phyloP scores from a whole-genome alignment of 352 stramenopile species.

The Phytophthora brassicae region DNA sequence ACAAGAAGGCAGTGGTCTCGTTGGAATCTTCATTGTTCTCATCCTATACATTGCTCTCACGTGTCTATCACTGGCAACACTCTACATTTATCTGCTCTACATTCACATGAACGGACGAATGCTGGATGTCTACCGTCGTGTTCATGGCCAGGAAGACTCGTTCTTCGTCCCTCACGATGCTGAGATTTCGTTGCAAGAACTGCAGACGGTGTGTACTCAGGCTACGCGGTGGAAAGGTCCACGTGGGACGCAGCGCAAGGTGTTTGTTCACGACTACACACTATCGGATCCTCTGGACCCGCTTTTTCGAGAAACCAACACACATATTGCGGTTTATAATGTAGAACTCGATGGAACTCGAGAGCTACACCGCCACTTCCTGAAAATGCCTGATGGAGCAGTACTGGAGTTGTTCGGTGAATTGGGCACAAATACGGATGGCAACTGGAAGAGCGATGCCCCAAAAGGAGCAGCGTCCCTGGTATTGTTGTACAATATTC shows the following conservation, averaged over 20 bases:
- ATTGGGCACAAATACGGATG: constrained; percentile 35
- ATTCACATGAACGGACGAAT: constrained; percentile 91
- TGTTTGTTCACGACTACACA: constrained; percentile 84
- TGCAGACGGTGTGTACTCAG: constrained; percentile 62
- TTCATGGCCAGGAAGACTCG: constrained; percentile 64
- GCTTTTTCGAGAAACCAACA: constrained; percentile 62
- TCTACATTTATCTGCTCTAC: constrained; percentile 85
- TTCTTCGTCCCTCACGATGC: constrained; percentile 91
- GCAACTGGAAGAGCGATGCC: constrained; percentile 44
- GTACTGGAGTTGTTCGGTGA: constrained; percentile 89
- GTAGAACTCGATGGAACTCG: constrained; percentile 52
- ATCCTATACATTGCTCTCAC: constrained; percentile 76
- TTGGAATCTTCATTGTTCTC: constrained; percentile 75
- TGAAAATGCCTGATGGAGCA: constrained; percentile 78
- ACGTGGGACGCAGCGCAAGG: constrained; percentile 60
- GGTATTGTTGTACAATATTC: constrained; percentile 54
- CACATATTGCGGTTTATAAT: constrained; percentile 85
- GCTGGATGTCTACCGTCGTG: constrained; percentile 83
- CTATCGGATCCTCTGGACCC: constrained; percentile 71
- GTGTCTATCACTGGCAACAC: constrained; percentile 46
- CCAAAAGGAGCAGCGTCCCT: constrained; percentile 35
- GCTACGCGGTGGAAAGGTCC: constrained; percentile 68
- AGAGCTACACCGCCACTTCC: constrained; percentile 86
- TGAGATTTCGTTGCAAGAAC: constrained; percentile 77
- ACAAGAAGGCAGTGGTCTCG: constrained; percentile 74